Evolutionary conservation across 495 filamentous ascomycete genomes (phyloP).

Genomic region (Mytilinidion resinicola): DNA sequence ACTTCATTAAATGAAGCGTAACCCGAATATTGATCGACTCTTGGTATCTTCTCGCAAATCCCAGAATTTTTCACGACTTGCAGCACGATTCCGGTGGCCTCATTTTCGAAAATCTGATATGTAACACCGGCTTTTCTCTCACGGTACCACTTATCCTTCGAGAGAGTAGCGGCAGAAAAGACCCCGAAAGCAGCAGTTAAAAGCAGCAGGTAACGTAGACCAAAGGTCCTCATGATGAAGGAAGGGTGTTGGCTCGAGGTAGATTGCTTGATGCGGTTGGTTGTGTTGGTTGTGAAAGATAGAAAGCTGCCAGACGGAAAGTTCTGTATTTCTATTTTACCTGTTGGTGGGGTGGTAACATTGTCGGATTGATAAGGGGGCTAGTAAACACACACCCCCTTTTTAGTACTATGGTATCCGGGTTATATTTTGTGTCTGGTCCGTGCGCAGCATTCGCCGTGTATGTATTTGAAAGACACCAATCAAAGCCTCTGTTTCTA

Average conservation of each 20-base stretch:
- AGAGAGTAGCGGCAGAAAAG: constrained; percentile 27
- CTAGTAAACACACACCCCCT: too few relatives aligned
- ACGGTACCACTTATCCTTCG: constrained; percentile 40
- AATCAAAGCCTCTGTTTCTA: too few relatives aligned
- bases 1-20: constrained; percentile 46
- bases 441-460: too few relatives aligned
- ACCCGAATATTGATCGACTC: constrained; percentile 49
- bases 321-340: too few relatives aligned
- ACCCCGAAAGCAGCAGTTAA: constrained; percentile 16
- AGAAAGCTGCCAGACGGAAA: too few relatives aligned
- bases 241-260: neutral
- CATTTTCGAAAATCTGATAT: constrained; percentile 50
- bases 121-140: constrained; percentile 31
- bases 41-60: constrained; percentile 41
- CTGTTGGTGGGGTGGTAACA: too few relatives aligned
- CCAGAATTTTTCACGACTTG: constrained; percentile 47
- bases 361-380: too few relatives aligned
- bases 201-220: neutral
- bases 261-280: too few relatives aligned
- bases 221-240: neutral
- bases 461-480: too few relatives aligned
- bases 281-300: too few relatives aligned
- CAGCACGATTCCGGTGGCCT: constrained; percentile 44
- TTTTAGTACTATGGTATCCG: too few relatives aligned
- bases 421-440: too few relatives aligned